Evolutionary conservation across 192 early-diverging fungal genomes (phyloP).

Genomic region (Funneliformis geosporum): DNA sequence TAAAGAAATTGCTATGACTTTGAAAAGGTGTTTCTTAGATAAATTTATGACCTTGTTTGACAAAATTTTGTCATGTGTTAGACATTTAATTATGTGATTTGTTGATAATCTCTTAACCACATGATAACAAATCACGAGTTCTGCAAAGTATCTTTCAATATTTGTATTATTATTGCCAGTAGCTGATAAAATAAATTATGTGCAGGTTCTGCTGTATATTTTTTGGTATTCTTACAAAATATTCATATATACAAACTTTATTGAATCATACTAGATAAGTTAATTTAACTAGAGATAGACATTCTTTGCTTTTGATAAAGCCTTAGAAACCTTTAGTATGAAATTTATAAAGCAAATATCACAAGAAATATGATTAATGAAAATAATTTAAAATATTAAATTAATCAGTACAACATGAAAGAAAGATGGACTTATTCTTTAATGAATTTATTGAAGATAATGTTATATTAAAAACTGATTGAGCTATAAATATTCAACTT

Average conservation of each 20-base stretch:
- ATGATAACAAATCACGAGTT: too few species aligned
- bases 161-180: slow-evolving; percentile 10
- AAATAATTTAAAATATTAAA: neutral
- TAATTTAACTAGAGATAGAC: neutral
- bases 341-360: slow-evolving; percentile 18
- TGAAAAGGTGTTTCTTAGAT: too few species aligned
- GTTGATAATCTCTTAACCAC: too few species aligned
- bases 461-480: neutral
- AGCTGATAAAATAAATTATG: neutral
- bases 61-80: too few species aligned
- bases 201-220: neutral
- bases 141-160: neutral
- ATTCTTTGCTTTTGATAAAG: neutral
- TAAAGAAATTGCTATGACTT: too few species aligned
- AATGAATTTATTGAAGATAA: neutral
- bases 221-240: neutral
- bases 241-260: neutral
- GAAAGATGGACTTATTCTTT: neutral
- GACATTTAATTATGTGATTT: too few species aligned
- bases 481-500: neutral
- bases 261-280: neutral
- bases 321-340: neutral
- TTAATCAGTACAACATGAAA: neutral
- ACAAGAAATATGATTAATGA: neutral
- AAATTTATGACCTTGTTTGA: too few species aligned